Conservation (phyloP, 2,329 filamentous ascomycete species). For the Helotiales sp. region DNA sequence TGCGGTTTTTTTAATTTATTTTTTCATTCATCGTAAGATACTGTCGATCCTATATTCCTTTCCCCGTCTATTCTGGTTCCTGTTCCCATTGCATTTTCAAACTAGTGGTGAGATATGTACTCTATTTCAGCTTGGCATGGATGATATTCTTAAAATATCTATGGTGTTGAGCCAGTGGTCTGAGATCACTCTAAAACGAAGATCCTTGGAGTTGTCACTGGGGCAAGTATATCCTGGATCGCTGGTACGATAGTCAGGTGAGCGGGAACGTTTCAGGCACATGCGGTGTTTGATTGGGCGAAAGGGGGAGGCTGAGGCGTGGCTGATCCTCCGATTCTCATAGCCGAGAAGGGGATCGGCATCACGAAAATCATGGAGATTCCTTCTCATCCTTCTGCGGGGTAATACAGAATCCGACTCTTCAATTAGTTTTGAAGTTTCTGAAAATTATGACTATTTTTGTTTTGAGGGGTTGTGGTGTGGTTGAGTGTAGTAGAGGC, state of each 20-base stretch:
- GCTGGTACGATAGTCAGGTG: background rate
- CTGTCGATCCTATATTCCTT: background rate
- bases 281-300: background rate
- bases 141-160: background rate
- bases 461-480: background rate
- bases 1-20: background rate
- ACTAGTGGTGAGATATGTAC: background rate
- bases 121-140: background rate
- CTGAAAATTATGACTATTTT: background rate
- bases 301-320: background rate
- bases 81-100: background rate
- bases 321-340: background rate
- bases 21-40: background rate
- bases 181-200: background rate
- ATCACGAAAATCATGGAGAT: background rate
- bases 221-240: background rate
- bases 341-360: background rate
- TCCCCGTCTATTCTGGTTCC: background rate
- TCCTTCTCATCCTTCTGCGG: background rate
- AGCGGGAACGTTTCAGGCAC: background rate
- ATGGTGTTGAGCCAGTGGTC: background rate
- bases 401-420: background rate
- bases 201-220: background rate
- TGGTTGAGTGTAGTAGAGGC: background rate
- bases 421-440: background rate